Conservation (phyloP, 2,329 filamentous ascomycete genomes). For the Colletotrichum eleusines region DNA sequence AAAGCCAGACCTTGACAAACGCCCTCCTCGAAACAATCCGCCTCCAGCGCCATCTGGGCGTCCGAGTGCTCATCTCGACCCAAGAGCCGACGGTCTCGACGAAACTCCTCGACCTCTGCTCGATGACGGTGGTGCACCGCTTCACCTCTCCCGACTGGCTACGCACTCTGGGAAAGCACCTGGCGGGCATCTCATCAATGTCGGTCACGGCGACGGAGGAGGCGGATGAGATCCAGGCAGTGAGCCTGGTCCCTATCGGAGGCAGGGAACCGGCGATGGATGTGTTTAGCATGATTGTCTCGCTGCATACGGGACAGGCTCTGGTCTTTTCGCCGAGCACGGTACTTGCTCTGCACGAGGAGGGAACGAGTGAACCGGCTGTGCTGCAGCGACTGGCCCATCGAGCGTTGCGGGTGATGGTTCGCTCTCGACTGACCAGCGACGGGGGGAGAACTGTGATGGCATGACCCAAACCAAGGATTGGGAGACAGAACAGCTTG, state of each 20-base stretch:
- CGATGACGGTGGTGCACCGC: conserved; percentile 76
- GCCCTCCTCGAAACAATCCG: conserved; percentile 73
- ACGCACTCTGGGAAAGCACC: conserved; percentile 46
- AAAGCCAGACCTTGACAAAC: conserved; percentile 70
- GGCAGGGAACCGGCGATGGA: conserved; percentile 45
- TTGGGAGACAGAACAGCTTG: too few relatives aligned
- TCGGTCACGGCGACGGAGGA: too few relatives aligned
- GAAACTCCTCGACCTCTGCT: conserved; percentile 77
- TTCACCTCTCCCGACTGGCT: conserved; percentile 65
- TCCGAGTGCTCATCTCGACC: conserved; percentile 77
- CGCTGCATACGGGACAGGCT: conserved; percentile 58
- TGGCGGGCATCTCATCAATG: conserved; percentile 47
- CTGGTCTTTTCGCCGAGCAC: conserved; percentile 61
- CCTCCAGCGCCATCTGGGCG: conserved; percentile 77
- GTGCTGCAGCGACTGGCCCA: conserved; percentile 50
- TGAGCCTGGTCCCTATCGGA: neutral
- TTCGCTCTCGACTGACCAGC: conserved; percentile 56
- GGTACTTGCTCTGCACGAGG: conserved; percentile 39
- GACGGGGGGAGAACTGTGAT: conserved; percentile 62
- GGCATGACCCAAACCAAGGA: conserved; percentile 33
- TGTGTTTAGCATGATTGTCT: conserved; percentile 58
- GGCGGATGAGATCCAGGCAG: too few relatives aligned
- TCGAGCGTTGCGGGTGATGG: conserved; percentile 54
- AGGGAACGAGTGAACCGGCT: neutral
- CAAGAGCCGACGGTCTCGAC: conserved; percentile 82